Conservation (phyloP, 2,329 filamentous ascomycete genomes). For the Dactylellina haptotyla region DNA sequence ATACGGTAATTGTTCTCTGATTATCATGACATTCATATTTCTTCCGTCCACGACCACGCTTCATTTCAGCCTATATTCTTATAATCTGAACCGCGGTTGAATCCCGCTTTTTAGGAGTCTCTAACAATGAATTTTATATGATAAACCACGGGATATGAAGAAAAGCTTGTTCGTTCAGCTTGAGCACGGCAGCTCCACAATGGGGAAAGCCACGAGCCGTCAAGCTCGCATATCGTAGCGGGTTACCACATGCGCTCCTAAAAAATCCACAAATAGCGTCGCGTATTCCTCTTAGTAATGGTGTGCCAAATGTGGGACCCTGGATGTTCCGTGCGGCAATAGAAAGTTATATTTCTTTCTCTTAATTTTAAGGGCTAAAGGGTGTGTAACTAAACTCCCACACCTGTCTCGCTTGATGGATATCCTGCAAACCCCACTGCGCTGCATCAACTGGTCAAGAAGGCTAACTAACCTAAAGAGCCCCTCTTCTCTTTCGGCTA, state of each 20-base stretch:
- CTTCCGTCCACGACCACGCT: no score
- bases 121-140: not conserved
- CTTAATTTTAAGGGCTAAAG: no score
- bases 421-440: no score
- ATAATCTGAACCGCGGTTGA: not conserved
- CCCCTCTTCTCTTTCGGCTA: constrained; percentile 26
- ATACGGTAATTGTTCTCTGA: no score
- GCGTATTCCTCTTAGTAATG: not conserved
- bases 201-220: no score
- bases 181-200: no score
- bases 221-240: not conserved
- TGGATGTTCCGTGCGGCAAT: no score
- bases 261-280: constrained; percentile 1
- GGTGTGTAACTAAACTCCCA: no score
- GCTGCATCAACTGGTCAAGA: no score
- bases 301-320: not conserved
- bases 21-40: no score
- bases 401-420: no score
- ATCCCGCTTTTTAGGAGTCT: not conserved
- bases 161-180: not conserved
- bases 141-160: not conserved
- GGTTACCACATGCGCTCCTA: not conserved
- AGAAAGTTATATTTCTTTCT: no score
- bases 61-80: not conserved
- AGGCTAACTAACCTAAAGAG: not conserved